phyloP scores from a whole-genome alignment of 441 rosid species.

The Populus hybrid region DNA sequence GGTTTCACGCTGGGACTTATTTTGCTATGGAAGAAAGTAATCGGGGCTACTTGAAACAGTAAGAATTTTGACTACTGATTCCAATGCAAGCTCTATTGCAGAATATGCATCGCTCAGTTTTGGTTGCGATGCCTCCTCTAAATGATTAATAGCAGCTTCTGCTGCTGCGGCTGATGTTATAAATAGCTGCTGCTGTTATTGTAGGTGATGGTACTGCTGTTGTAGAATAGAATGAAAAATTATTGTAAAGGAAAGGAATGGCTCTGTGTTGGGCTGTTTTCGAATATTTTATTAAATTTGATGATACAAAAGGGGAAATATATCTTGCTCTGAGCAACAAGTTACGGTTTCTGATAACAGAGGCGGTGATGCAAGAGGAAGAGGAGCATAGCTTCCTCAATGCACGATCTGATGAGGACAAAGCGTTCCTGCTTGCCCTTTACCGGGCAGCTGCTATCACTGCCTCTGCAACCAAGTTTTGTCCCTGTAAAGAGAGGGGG shows the following conservation, averaged over 20 bases:
- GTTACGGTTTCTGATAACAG: background rate
- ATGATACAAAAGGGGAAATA: background rate
- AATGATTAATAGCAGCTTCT: background rate
- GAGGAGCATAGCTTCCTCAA: conserved; percentile 28
- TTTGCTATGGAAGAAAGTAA: conserved; percentile 87
- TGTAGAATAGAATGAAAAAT: background rate
- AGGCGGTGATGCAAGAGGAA: background rate
- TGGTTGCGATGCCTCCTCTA: background rate
- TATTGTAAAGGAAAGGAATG: background rate
- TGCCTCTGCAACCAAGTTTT: background rate
- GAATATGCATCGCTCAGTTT: conserved; percentile 27
- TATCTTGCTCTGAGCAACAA: background rate
- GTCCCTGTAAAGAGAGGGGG: background rate
- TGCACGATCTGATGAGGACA: conserved; percentile 32
- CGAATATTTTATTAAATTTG: background rate
- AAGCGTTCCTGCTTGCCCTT: conserved; percentile 5
- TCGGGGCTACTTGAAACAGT: conserved; percentile 74
- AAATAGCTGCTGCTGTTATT: background rate
- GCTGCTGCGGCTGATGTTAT: background rate
- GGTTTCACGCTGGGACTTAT: conserved; percentile 72
- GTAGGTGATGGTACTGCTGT: too few relatives aligned
- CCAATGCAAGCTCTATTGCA: conserved; percentile 61
- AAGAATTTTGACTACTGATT: conserved; percentile 77
- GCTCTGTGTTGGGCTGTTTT: background rate
- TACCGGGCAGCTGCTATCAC: background rate